phyloP scores from a whole-genome alignment of 2,329 filamentous ascomycete genomes.

The Monosporascus ibericus region DNA sequence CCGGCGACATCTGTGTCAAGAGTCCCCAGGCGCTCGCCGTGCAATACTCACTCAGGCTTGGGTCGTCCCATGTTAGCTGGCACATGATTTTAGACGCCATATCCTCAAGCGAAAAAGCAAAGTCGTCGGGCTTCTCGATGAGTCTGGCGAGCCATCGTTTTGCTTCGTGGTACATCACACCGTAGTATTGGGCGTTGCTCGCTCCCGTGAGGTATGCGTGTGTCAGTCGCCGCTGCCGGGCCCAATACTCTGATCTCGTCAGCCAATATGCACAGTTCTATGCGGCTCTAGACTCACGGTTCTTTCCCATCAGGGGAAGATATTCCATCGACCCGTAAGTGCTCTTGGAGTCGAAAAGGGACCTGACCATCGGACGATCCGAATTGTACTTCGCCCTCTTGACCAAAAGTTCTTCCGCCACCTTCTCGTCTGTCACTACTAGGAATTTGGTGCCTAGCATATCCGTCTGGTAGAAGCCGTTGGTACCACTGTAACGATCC shows the following conservation, averaged over 20 bases:
- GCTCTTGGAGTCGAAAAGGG: conserved; percentile 48
- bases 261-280: neutral
- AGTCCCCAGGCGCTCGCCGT: conserved; percentile 49
- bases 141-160: conserved; percentile 47
- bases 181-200: conserved; percentile 26
- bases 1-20: conserved; percentile 51
- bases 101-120: conserved; percentile 45
- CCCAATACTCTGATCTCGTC: conserved; percentile 41
- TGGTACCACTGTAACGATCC: conserved; percentile 21
- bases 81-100: conserved; percentile 54
- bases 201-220: conserved; percentile 42
- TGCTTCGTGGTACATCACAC: conserved; percentile 43
- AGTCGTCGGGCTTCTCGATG: conserved; percentile 43
- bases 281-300: conserved; percentile 32
- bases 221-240: conserved; percentile 46
- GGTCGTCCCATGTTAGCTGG: conserved; percentile 47
- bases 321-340: conserved; percentile 50
- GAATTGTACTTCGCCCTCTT: conserved; percentile 47
- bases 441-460: conserved; percentile 31
- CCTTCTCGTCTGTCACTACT: conserved; percentile 43
- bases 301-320: conserved; percentile 49
- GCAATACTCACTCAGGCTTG: conserved; percentile 39
- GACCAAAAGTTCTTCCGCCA: conserved; percentile 46
- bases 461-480: conserved; percentile 28
- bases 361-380: conserved; percentile 40